Conservation (phyloP, 768 basidiomycete species). For the Collybia mongolica region DNA sequence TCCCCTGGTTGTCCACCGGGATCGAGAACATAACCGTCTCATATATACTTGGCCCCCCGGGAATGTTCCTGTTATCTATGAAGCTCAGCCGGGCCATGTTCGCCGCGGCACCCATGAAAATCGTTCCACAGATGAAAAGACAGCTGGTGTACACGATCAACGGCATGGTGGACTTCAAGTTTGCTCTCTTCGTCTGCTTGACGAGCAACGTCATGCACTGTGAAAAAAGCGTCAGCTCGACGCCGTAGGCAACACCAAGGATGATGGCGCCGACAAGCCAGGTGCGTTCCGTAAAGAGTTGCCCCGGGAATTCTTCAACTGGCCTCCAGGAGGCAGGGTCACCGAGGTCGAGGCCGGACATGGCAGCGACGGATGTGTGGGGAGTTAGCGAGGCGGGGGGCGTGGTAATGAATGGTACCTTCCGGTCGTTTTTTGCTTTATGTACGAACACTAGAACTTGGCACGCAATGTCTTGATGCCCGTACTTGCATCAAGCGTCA, state of each 20-base stretch:
- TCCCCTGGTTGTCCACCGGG: constrained; percentile 10
- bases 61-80: constrained; percentile 12
- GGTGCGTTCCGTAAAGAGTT: constrained; percentile 5
- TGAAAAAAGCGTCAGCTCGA: constrained; percentile 1
- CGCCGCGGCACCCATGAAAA: constrained; percentile 3
- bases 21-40: constrained; percentile 1
- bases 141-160: constrained; percentile 2
- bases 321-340: constrained; percentile 6
- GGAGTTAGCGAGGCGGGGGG: no score
- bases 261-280: constrained; percentile 6
- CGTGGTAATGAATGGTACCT: no score
- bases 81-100: constrained; percentile 2
- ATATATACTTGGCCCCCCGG: constrained; percentile 8
- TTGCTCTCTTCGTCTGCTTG: neutral
- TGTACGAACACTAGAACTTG: no score
- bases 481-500: no score
- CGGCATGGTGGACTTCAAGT: neutral
- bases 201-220: constrained; percentile 1
- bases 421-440: no score
- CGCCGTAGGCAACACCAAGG: constrained; percentile 6
- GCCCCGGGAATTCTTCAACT: neutral
- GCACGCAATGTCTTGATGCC: no score
- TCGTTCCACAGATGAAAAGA: constrained; percentile 1
- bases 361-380: neutral
- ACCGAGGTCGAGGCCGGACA: neutral